Evolutionary conservation across 305 asterid species (phyloP), one percentile per base, ranked within the genome.

Genomic region (Fraxinus ornus): DNA sequence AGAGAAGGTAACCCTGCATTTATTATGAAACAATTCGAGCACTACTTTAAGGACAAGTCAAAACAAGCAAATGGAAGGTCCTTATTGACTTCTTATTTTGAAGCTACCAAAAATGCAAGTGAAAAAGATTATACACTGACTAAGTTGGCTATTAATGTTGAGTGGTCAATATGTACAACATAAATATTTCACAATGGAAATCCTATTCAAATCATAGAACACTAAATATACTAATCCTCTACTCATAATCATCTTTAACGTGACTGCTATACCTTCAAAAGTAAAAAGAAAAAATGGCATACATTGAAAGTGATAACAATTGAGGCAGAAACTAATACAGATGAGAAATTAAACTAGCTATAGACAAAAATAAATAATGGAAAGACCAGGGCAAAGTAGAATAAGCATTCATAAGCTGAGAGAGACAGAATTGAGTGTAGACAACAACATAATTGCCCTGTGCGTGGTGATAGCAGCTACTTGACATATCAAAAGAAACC

Each of bases 31-130:
- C 52, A 49, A 76, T 57, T 17, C 57, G 12, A 49, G 71, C 47
- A n/a, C 52, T 36, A 52, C 32, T 73, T 22, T 4, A 82, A 35
- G 60, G 35, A 74, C 32, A n/a, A n/a, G 55, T 5, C 22, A 36
- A n/a, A 30, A 75, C 78, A 79, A 72, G 77, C 71, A 80, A 24
- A 73, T 74, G 4, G 55, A 37, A 74, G 82, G 33, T 41, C 33
- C 7, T 35, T 3, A 13, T 22, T 71, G 57, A 33, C 68, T 3
- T 15, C 15, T 78, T 22, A 66, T 10, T 66, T 66, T 66, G 73
- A 66, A 24, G 36, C 35, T 4, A 12, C n/a, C 33, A 26, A 66
- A 62, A 66, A 66, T 10, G 73, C 6, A 22, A 12, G 33, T 9
- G 26, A 19, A 57, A 57, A 57, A n/a, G 26, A 57, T 19, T 19